A percentile compares a stretch with the other conserved stretches of the same genome.
These are phyloP conservation scores for Aspergillus oerlinghausenensis DNA, from an alignment of 2,329 filamentous ascomycete genomes.

Conservation along the genomic window DNA sequence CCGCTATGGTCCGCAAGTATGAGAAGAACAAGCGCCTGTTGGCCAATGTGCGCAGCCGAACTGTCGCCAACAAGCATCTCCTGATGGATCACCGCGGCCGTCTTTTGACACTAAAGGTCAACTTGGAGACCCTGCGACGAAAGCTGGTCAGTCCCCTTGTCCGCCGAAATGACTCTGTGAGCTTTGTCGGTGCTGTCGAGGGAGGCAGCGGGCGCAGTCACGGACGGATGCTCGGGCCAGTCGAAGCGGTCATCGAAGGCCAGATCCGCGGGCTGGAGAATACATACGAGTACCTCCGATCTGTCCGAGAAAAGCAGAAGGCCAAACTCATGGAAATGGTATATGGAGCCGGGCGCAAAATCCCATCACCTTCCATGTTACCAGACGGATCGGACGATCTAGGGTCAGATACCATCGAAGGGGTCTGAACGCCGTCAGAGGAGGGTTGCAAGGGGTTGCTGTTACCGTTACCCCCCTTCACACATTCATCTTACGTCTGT, in stretches of 20 bases:
- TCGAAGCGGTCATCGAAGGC: conserved; percentile 60
- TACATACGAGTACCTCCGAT: conserved; percentile 72
- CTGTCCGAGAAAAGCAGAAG: conserved; percentile 74
- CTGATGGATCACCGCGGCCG: conserved; percentile 83
- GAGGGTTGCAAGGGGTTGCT: not conserved
- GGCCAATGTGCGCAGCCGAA: conserved; percentile 72
- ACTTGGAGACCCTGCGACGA: conserved; percentile 75
- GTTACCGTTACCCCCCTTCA: not conserved
- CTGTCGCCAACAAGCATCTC: conserved; percentile 80
- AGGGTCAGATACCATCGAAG: conserved; percentile 12
- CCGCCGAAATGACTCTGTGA: conserved; percentile 55
- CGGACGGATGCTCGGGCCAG: conserved; percentile 57
- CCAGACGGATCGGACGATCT: conserved; percentile 17
- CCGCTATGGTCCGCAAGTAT: conserved; percentile 75
- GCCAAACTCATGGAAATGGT: conserved; percentile 75
- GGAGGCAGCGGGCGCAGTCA: conserved; percentile 19
- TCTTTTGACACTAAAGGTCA: conserved; percentile 77
- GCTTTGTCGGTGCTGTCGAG: conserved; percentile 29
- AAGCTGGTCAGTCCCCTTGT: conserved; percentile 84
- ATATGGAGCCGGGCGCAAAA: conserved; percentile 51
- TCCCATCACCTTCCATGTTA: conserved; percentile 23
- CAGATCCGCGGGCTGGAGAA: conserved; percentile 80
- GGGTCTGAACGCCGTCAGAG: conserved; percentile 6
- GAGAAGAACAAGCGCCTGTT: conserved; percentile 83
- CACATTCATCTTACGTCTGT: not conserved